Evolutionary conservation across 768 basidiomycete genomes (phyloP), one percentile per base, ranked within the genome.

Genomic region (Lanmaoa pseudosensibilis): DNA sequence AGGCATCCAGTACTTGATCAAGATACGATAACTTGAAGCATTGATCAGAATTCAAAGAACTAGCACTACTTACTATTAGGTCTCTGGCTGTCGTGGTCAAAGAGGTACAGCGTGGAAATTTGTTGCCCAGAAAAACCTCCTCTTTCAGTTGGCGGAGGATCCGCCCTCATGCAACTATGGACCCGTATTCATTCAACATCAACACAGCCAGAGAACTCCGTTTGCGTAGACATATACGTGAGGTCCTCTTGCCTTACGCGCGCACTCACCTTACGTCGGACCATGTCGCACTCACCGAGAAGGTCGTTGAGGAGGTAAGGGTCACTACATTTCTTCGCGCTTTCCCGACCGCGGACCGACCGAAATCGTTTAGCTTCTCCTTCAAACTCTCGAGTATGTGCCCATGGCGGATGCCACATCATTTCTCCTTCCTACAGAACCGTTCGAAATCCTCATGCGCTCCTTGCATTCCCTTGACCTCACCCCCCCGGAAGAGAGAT

Each of bases 231-330:
- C 86, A 87, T 63, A 81, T 88, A 54, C 81, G 77, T 39, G 69
- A 77, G 36, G 67, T 86, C 30, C 75, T 88, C 30, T 71, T 81
- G 30, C 74, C 79, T 40, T 89, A 88, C 61, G 78, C 74, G 8
- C 75, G 75, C 36, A 69, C 65, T 18, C 80, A 89, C 67, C 69
- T 85, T 33, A 80, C 84, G 0, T 79, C 71, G 52, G 77, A 86
- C 64, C 80, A 88, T 64, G 69, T 83, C 43, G 65, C 74, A 15
- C 83, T 79, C 62, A 87, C 86, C 4, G 74, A 81, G 56, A 66
- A 72, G 53, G 74, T 77, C 2, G 79, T 83, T 16, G 62, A 75
- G 39, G 74, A 83, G 62, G 86, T 80, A 41, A 40, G 69, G 55
- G 2, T 18, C 13, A 1, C 5, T 33, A 10, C 23, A 39, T 27